Evolutionary conservation across 73 alveolate genomes (phyloP).

Genomic region (Tetrahymena elliotti): DNA sequence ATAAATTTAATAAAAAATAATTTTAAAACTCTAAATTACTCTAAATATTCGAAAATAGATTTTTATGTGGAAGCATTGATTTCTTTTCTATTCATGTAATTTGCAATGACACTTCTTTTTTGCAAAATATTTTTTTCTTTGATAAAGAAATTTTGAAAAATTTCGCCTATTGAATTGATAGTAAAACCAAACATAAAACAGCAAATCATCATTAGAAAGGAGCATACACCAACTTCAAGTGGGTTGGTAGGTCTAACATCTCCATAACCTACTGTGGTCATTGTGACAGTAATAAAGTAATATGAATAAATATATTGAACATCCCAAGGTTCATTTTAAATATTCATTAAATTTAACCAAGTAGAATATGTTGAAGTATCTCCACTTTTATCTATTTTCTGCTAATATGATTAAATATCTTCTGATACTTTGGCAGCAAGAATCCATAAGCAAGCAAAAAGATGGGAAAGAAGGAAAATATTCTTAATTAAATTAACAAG

Average conservation of each 20-base stretch:
- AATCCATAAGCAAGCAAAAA: conserved; percentile 34
- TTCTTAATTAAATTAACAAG: conserved; percentile 11
- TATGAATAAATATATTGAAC: conserved; percentile 12
- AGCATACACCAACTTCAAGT: conserved; percentile 6
- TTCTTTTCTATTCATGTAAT: conserved; percentile 26
- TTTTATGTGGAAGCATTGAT: conserved; percentile 1
- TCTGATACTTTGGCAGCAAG: conserved; percentile 8
- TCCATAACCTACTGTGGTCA: conserved; percentile 37
- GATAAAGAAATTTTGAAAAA: background rate
- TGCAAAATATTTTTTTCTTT: conserved; percentile 19
- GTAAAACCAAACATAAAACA: conserved; percentile 15
- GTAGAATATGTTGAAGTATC: background rate
- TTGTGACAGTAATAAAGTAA: conserved; percentile 27
- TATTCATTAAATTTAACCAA: background rate
- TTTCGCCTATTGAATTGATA: conserved; percentile 16
- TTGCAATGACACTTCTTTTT: conserved; percentile 4
- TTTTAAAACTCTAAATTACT: background rate
- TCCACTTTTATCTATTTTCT: background rate
- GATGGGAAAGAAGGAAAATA: conserved; percentile 17
- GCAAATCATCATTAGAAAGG: conserved; percentile 22
- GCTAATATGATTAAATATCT: background rate
- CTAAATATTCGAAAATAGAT: conserved; percentile 19
- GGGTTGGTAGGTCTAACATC: conserved; percentile 20
- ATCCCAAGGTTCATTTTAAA: conserved; percentile 12
- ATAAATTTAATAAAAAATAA: no score